Conservation (phyloP, 2,329 filamentous ascomycete genomes). For the Teratosphaeria viscida region DNA sequence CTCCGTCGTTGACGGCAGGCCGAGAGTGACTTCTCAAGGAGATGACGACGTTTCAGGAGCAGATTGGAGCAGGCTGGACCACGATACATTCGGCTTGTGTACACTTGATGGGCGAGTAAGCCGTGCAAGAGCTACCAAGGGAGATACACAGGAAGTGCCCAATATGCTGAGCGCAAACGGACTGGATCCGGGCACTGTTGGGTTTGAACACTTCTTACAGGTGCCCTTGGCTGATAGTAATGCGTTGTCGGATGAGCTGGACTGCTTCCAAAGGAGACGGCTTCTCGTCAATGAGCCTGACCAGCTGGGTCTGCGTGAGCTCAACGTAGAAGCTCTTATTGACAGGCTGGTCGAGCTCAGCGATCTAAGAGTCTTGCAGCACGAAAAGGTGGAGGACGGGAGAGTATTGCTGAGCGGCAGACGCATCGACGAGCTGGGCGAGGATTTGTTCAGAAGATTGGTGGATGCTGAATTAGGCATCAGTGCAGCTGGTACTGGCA, state of each 20-base stretch:
- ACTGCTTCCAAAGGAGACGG: constrained; percentile 9
- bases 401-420: constrained; percentile 8
- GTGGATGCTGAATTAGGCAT: constrained; percentile 13
- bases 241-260: constrained; percentile 6
- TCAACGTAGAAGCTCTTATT: constrained; percentile 12
- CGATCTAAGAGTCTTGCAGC: constrained; percentile 3
- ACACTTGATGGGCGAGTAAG: background rate
- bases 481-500: constrained; percentile 6
- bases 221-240: constrained; percentile 31
- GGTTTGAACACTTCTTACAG: constrained; percentile 39
- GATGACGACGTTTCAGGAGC: background rate
- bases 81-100: background rate
- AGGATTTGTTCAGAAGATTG: constrained; percentile 16
- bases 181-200: constrained; percentile 36
- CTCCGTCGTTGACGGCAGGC: constrained; percentile 5
- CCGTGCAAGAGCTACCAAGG: background rate
- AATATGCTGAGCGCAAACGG: constrained; percentile 39
- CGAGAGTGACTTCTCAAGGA: background rate
- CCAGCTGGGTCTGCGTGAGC: constrained; percentile 14
- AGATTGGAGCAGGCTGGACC: background rate
- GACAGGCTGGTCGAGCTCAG: constrained; percentile 15
- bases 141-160: constrained; percentile 30
- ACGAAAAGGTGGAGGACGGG: background rate
- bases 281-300: constrained; percentile 13
- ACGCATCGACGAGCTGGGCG: constrained; percentile 15